Evolutionary conservation across 2,329 filamentous ascomycete species (phyloP).

Genomic region (Cordyceps farinosa): DNA sequence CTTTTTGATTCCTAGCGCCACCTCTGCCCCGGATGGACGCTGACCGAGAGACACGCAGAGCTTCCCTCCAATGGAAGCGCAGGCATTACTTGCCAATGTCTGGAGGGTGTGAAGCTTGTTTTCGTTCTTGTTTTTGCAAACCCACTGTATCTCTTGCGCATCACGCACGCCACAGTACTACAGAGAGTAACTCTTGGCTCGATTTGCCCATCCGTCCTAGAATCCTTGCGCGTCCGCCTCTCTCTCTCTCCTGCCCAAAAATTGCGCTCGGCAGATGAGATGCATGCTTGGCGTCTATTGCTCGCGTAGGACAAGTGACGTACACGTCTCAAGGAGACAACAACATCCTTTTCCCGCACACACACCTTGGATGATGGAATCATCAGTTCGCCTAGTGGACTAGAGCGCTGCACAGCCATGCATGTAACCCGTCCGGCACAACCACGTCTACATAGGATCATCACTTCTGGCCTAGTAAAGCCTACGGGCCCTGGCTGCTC

Average conservation of each 20-base stretch:
- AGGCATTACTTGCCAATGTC: background rate
- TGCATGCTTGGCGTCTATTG: background rate
- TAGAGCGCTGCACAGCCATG: background rate
- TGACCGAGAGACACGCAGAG: constrained; percentile 1
- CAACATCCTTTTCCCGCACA: background rate
- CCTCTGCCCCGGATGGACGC: background rate
- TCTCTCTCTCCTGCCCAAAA: no score
- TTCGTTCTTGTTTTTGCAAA: background rate
- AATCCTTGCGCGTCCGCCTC: no score
- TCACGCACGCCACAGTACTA: no score
- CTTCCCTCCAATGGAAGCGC: background rate
- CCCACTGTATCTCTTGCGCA: background rate
- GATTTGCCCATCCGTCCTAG: no score
- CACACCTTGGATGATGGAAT: background rate
- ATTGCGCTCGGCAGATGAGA: no score
- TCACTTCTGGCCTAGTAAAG: no score
- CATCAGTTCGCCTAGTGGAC: background rate
- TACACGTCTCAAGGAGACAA: background rate
- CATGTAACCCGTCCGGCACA: background rate
- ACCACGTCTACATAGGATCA: background rate
- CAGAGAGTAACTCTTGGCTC: no score
- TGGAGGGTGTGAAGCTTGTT: constrained; percentile 3
- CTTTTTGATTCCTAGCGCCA: background rate
- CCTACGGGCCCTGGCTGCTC: no score
- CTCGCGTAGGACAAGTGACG: background rate